Percentiles rank a stretch among this genome's conserved stretches.
Evolutionary conservation across 2,329 filamentous ascomycete genomes (phyloP).

Genomic region (Hymenoscyphus scutula): DNA sequence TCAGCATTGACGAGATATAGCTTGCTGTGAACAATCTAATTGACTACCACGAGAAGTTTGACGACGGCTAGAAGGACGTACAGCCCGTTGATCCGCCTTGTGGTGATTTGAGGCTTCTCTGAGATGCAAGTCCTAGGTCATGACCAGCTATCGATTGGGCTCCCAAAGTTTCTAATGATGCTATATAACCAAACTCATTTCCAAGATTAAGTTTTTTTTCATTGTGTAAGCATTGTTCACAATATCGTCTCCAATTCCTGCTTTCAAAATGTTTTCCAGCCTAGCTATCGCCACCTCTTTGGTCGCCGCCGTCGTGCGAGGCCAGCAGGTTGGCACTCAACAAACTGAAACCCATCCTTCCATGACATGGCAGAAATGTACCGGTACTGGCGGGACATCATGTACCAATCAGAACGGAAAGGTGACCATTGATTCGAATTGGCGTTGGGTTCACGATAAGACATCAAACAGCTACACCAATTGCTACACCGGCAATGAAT

Average conservation of each 20-base stretch:
- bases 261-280: conserved; percentile 28
- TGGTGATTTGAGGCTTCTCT: not conserved
- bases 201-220: not conserved
- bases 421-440: conserved; percentile 54
- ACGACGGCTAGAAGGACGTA: conserved; percentile 18
- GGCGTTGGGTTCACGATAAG: conserved; percentile 54
- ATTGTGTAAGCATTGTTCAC: not conserved
- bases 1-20: not conserved
- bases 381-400: conserved; percentile 36
- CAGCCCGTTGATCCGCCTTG: conserved; percentile 16
- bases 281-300: conserved; percentile 43
- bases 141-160: not conserved
- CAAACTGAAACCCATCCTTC: conserved; percentile 50
- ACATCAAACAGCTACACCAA: conserved; percentile 37
- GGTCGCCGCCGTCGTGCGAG: conserved; percentile 39
- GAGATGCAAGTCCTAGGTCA: not conserved
- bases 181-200: conserved; percentile 4
- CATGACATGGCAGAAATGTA: conserved; percentile 51
- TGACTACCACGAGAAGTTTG: conserved; percentile 5
- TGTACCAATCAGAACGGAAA: conserved; percentile 48
- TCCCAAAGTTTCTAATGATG: not conserved
- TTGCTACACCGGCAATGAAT: conserved; percentile 43
- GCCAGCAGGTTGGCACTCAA: conserved; percentile 48
- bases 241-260: not conserved
- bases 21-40: not conserved